Base-by-base conservation (phyloP, 1,284 basidiomycete species). In the Moesziomyces sp. region DNA sequence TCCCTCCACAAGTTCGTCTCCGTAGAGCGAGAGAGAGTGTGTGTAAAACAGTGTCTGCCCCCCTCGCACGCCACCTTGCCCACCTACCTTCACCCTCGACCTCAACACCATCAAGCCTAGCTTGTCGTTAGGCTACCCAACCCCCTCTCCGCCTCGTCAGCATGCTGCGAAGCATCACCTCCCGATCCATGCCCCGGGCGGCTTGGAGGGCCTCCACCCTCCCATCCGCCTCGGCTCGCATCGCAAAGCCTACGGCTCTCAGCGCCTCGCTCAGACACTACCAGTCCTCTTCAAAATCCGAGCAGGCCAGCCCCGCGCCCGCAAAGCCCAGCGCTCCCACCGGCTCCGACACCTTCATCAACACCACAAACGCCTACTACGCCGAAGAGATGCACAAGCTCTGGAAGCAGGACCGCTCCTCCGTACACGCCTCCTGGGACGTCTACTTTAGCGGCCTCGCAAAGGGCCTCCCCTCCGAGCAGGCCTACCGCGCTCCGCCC, bases 401-500 rank as follows among this genome's bases (percentile, higher is more conserved):
- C 46, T 85, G 84, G 84, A 81, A 80, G 63, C 64, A 84, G 51
- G 83, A 99, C 86, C 93, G 94, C 44, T 89, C 89, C 76, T 92
- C 92, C 46, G 97, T 99, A 0, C 96, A 99, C 86, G 88, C 90
- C 3, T 97, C 94, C 33, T 99, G 97, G 97, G 89, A 92, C 73
- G 89, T 91, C 58, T 99, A 99, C 87, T 99, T 99, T 84, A 88
- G 90, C 11, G 97, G 93, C 43, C 88, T 99, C 84, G 93, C 97
- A 79, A 92, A 92, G 80, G 96, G 96, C 60, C 84, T 98, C 19
- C 87, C 90, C 3, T 93, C 93, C 68, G 85, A 90, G 46, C 88
- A 92, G 76, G 93, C 96, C 2, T 99, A 93, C 87, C 89, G 89
- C 60, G 90, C 92, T 28, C 92, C 94, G 30, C 94, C 95, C 1